Conservation (phyloP, 2,329 filamentous ascomycete genomes). For the Ascochyta viciae-villosae region DNA sequence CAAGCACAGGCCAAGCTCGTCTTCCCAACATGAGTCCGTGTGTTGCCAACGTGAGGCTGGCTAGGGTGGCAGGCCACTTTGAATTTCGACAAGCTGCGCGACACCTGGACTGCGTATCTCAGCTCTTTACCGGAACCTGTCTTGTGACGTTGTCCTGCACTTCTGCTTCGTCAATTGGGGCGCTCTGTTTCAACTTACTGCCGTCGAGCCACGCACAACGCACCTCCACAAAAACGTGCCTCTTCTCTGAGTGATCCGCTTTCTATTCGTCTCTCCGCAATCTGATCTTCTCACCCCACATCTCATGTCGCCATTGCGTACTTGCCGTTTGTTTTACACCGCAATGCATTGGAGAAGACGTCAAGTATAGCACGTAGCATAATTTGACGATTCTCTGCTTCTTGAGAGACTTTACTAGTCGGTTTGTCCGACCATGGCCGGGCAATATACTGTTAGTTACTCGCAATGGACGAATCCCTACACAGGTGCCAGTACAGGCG, state of each 20-base stretch:
- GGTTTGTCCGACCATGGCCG: conserved; percentile 39
- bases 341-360: conserved; percentile 40
- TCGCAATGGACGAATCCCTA: conserved; percentile 47
- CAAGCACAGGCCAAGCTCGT: conserved; percentile 34
- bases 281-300: conserved; percentile 43
- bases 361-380: conserved; percentile 44
- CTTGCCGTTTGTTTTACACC: conserved; percentile 35
- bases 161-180: conserved; percentile 37
- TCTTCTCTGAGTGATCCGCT: conserved; percentile 32
- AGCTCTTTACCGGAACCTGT: conserved; percentile 29
- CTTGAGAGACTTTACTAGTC: conserved; percentile 24
- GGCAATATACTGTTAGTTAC: conserved; percentile 35
- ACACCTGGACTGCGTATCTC: conserved; percentile 30
- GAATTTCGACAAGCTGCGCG: conserved; percentile 33
- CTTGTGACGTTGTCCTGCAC: conserved; percentile 45
- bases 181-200: conserved; percentile 31
- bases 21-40: conserved; percentile 33
- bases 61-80: conserved; percentile 41
- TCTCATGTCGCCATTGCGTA: conserved; percentile 45
- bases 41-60: conserved; percentile 42
- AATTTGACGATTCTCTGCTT: conserved; percentile 33
- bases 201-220: conserved; percentile 40
- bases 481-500: conserved; percentile 23
- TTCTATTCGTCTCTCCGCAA: conserved; percentile 47
- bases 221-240: conserved; percentile 35